Evolutionary conservation across 2,329 filamentous ascomycete species (phyloP).

Genomic region (Diaporthe humulicola): DNA sequence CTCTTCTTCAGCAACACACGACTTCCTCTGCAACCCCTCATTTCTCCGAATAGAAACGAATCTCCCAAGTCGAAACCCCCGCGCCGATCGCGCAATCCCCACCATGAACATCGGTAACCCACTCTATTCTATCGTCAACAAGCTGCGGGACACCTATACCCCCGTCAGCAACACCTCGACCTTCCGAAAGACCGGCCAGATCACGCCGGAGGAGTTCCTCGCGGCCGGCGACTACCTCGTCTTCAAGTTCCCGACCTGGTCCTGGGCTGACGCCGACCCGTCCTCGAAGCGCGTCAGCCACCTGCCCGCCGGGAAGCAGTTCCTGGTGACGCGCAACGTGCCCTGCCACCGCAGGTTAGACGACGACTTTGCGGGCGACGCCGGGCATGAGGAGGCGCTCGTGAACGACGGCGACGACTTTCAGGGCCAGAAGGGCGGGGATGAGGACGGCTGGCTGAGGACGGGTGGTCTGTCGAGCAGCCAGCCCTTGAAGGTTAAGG

Average conservation of each 20-base stretch:
- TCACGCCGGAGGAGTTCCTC: conserved; percentile 97
- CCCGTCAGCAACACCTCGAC: conserved; percentile 91
- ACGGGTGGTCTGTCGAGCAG: conserved; percentile 84
- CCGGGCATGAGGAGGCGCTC: conserved; percentile 86
- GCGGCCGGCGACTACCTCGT: conserved; percentile 97
- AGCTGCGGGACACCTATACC: conserved; percentile 90
- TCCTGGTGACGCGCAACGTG: conserved; percentile 92
- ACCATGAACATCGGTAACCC: conserved; percentile 77
- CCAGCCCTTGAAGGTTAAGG: conserved; percentile 80
- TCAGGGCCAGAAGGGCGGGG: conserved; percentile 61
- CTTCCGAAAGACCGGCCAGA: conserved; percentile 93
- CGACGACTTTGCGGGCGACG: conserved; percentile 92
- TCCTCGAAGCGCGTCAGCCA: conserved; percentile 82
- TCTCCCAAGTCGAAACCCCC: conserved; percentile 24
- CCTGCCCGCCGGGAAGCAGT: conserved; percentile 92
- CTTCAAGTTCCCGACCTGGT: conserved; percentile 99
- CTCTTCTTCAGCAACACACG: background rate
- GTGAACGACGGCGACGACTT: conserved; percentile 83
- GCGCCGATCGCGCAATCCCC: conserved; percentile 36
- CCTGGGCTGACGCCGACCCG: conserved; percentile 92
- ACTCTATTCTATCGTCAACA: conserved; percentile 92
- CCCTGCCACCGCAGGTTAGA: conserved; percentile 93
- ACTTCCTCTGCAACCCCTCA: background rate
- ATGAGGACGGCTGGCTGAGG: conserved; percentile 91
- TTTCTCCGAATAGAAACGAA: background rate